Evolutionary conservation across 805 yeast genomes (phyloP).

Genomic region (Yarrowia yakushimensis): DNA sequence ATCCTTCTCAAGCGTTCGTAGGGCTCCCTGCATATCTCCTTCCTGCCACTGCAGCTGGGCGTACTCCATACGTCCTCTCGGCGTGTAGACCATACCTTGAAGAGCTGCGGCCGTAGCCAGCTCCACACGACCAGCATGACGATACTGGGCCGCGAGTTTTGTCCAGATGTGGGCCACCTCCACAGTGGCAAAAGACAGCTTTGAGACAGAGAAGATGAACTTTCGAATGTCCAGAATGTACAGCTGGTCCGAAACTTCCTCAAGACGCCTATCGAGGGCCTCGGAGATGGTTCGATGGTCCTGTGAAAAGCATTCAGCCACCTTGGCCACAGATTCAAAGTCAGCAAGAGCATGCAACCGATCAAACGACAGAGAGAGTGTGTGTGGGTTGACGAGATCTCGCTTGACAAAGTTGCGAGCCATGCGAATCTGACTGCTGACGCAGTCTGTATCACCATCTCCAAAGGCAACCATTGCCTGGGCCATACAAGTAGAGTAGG

Average conservation of each 20-base stretch:
- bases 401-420: constrained; percentile 61
- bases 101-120: constrained; percentile 66
- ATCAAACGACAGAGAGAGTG: constrained; percentile 51
- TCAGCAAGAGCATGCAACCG: constrained; percentile 62
- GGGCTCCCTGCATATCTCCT: constrained; percentile 55
- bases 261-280: neutral
- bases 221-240: constrained; percentile 55
- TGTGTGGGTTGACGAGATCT: constrained; percentile 49
- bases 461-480: constrained; percentile 51
- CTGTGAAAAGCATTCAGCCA: neutral
- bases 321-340: constrained; percentile 39
- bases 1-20: constrained; percentile 30
- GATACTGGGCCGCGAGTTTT: constrained; percentile 57
- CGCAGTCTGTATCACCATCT: constrained; percentile 35
- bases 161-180: constrained; percentile 51
- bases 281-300: constrained; percentile 21
- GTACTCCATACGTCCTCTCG: constrained; percentile 51
- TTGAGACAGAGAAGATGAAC: constrained; percentile 37
- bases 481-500: constrained; percentile 58
- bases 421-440: constrained; percentile 44
- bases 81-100: constrained; percentile 45
- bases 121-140: constrained; percentile 66
- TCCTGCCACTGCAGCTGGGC: constrained; percentile 84
- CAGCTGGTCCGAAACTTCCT: neutral
- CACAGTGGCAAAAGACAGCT: constrained; percentile 27